Base-by-base conservation (phyloP, 2,329 filamentous ascomycete species). In the Pestalotiopsis fici region DNA sequence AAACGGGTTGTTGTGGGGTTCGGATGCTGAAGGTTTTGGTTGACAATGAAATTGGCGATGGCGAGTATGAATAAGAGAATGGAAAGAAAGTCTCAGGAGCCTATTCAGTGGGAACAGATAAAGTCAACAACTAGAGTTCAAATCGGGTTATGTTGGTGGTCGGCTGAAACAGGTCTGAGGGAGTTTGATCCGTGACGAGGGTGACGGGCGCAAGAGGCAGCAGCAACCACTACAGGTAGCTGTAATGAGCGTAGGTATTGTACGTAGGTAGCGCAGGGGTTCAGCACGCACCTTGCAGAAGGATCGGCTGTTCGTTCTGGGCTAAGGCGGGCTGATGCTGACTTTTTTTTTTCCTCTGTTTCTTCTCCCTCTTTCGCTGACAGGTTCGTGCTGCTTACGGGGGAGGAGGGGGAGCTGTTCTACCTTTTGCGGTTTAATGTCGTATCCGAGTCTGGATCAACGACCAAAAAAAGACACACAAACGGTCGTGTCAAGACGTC, bases 101-200 rank as follows among this genome's bases (percentile, higher is more conserved):
- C 43, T 50, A 50, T 50, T 21, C 21, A 50, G n/a, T 21, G n/a
- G 59, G 21, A 47, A 47, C 35, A 37, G 47, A 23, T 37, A 35
- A 28, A 35, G 28, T 31, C 31, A 60, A 23, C 27, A 57, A 57
- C 55, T 15, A 57, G 23, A 57, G 23, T 57, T 27, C 23, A 31
- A n/a, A 27, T 27, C 23, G 55, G 27, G 13, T 31, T n/a, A 9
- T 27, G 13, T 12, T 60, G 57, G 15, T 60, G 72, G 72, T 69
- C 68, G 69, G 74, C 76, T 79, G 77, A 79, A 79, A 79, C 77
- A 75, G 72, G 74, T 35, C 69, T 72, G 75, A 76, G 71, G 43
- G 69, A 71, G 77, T 78, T 78, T 78, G 77, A 78, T 75, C 72
- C 63, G 75, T 74, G 70, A 74, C 73, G 73, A 73, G 73, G 73